Evolutionary conservation across 345 rosid genomes (phyloP), one percentile per base, ranked within the genome.

Genomic region (Populus tremula): DNA sequence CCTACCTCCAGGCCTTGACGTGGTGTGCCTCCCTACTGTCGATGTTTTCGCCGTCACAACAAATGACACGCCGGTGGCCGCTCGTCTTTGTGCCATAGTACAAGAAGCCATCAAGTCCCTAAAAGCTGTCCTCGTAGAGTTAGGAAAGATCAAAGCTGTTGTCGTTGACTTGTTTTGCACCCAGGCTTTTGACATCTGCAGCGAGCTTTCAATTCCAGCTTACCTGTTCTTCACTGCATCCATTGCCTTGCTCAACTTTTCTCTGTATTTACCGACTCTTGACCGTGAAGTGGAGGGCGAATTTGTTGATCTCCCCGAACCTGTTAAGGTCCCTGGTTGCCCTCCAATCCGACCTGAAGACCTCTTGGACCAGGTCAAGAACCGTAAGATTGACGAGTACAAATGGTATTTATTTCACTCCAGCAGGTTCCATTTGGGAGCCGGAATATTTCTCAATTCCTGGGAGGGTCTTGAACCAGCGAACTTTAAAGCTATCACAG

Each of bases 261-360:
- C 77, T 9, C 70, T 81, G 29, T 81, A 59, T 59, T 71, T 71
- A 33, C 84, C 84, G 3, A 67, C 70, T 23, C 63, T 76, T 23
- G 84, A 81, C 29, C 73, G 74, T 1, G 80, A 77, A 56, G 71
- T 76, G 39, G 74, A 72, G 5, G 74, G 77, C 27, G 74, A 81
- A 38, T 77, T 71, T 36, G 70, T 72, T 18, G 77, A 81, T 25
- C 74, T 72, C 12, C 73, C 71, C 11, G 74, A 77, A 72, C 80
- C 80, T 12, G 54, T 77, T 33, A 17, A 53, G 10, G 70, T 77
- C 33, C 84, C 84, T 11, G 84, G 84, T 36, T 81, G 84, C 6
- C 45, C 39, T 4, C 74, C 77, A 1, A 59, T 81, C 29, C 80
- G 66, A 76, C 56, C 65, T 4, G 71, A 72, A 39, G 84, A 81